Evolutionary conservation across 306 rosid species (phyloP), one percentile per base, ranked within the genome.

Genomic region (Abrus precatorius): DNA sequence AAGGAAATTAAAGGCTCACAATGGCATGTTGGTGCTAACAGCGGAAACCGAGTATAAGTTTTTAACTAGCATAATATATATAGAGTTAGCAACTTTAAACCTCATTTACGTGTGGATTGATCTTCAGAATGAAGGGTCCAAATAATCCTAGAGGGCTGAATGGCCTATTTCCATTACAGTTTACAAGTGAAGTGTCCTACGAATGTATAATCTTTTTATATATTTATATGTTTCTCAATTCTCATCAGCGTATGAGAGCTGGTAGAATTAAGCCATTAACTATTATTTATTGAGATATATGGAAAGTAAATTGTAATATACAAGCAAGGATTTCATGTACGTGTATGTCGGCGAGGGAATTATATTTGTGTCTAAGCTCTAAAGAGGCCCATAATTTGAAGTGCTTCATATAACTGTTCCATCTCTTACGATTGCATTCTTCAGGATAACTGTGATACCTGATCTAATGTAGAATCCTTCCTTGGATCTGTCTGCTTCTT

Each of bases 381-480:
- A 11, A 48, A 73, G 65, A 47, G 55, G 27, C 28, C 33, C 5
- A 54, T 14, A 40, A 3, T 59, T 69, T 13, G 27, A 9, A 64
- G 66, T 66, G 72, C 67, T 85, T 89, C 82, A 94, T 55, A 94
- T 82, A 10, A 92, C 70, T 28, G 91, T 90, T 85, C 95, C 94
- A 67, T 92, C 98, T 85, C 87, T 88, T 40, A 94, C 88, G 11
- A 91, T 92, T 52, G 97, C 97, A 72, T 94, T 89, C 91, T 94
- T 94, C 83, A 91, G 48, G 9, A 87, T 89, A 57, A 84, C 65
- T 0, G 94, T 89, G 78, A 94, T 90, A 59, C 98, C 98, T 0
- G 94, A 89, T 81, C 94, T 81, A 2, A 91, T 87, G 86, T 90
- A 90, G 50, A 94, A 94, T 62, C 97, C 98, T 69, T 92, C 97